Evolutionary conservation across 768 basidiomycete genomes (phyloP).

Genomic region (Phaeolepiota aurea): DNA sequence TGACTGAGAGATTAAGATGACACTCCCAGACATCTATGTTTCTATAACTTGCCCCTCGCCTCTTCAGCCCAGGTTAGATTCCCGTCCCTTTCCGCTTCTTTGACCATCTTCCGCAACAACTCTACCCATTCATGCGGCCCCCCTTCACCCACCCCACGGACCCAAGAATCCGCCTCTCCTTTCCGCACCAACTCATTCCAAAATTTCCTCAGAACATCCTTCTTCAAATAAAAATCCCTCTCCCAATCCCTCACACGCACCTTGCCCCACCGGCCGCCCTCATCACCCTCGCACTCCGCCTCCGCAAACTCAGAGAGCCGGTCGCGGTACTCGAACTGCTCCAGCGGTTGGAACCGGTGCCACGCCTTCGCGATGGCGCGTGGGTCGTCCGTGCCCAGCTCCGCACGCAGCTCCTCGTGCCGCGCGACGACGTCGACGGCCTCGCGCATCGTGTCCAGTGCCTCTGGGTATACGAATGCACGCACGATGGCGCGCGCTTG

Average conservation of each 20-base stretch:
- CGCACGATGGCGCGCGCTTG: conserved; percentile 61
- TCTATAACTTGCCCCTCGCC: too few relatives aligned
- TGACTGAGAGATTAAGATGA: too few relatives aligned
- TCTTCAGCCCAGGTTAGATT: too few relatives aligned
- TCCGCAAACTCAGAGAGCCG: conserved; percentile 42
- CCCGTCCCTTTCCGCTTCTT: conserved; percentile 21
- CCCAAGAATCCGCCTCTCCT: conserved; percentile 53
- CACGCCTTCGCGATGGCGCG: conserved; percentile 43
- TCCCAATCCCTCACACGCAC: conserved; percentile 47
- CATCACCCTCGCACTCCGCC: conserved; percentile 12
- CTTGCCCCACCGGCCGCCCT: conserved; percentile 8
- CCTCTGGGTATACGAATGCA: conserved; percentile 42
- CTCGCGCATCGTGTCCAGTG: conserved; percentile 42
- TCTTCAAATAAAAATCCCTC: conserved; percentile 43
- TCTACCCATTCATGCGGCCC: conserved; percentile 57
- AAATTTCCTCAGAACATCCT: conserved; percentile 34
- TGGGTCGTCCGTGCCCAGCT: conserved; percentile 21
- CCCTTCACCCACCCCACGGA: conserved; percentile 52
- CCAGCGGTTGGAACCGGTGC: conserved; percentile 39
- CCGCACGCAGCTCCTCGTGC: conserved; percentile 29
- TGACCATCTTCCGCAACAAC: conserved; percentile 23
- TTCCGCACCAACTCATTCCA: conserved; percentile 52
- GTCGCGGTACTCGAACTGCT: conserved; percentile 67
- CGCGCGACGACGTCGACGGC: conserved; percentile 39
- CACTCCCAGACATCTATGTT: too few relatives aligned